Evolutionary conservation across 2,329 filamentous ascomycete species (phyloP).

Genomic region (Epichloe gansuensis): DNA sequence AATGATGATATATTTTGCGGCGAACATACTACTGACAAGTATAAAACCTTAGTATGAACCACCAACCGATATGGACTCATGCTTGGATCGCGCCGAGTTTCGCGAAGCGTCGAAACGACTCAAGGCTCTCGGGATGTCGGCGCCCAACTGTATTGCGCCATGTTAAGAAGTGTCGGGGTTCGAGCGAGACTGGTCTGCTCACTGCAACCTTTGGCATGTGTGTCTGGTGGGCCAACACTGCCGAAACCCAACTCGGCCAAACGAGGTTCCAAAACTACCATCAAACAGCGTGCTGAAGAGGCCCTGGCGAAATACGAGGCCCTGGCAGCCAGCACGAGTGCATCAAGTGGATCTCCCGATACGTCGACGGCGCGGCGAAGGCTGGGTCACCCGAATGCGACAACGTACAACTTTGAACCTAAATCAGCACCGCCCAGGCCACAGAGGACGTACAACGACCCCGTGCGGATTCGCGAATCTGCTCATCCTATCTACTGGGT

Average conservation of each 20-base stretch:
- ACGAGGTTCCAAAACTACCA: constrained; percentile 17
- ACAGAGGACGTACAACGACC: constrained; percentile 20
- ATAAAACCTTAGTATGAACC: constrained; percentile 36
- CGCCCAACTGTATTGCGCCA: constrained; percentile 78
- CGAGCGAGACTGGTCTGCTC: constrained; percentile 80
- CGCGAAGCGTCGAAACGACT: constrained; percentile 53
- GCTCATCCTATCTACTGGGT: constrained; percentile 85
- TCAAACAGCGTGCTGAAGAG: constrained; percentile 18
- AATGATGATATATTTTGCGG: background rate
- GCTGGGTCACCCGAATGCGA: constrained; percentile 41
- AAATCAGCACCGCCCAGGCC: constrained; percentile 25
- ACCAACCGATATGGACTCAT: constrained; percentile 52
- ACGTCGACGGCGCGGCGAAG: constrained; percentile 32
- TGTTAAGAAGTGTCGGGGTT: constrained; percentile 73
- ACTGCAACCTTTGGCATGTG: constrained; percentile 68
- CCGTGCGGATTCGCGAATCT: constrained; percentile 50
- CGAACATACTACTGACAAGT: background rate
- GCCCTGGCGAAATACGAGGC: constrained; percentile 18
- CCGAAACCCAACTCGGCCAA: constrained; percentile 25
- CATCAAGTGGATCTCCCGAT: constrained; percentile 16
- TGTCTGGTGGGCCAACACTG: constrained; percentile 37
- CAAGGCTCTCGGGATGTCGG: constrained; percentile 81
- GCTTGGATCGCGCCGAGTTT: constrained; percentile 63
- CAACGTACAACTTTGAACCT: constrained; percentile 38
- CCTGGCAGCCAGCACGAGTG: constrained; percentile 24